These are phyloP conservation scores for Tephrocybe sp. DNA, from an alignment of 768 basidiomycete species.

Conservation along the genomic window DNA sequence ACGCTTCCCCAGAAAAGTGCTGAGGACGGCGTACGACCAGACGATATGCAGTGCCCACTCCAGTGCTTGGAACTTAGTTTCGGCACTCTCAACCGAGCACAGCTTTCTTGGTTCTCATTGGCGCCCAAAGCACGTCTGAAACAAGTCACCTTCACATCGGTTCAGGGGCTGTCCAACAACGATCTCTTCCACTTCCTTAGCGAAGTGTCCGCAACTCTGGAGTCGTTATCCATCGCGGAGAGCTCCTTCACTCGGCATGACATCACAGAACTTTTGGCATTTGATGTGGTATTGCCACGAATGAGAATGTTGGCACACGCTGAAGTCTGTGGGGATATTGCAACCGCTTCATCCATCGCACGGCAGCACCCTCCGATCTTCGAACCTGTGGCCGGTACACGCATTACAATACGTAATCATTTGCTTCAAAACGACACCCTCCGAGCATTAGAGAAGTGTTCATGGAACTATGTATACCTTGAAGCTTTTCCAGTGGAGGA, in stretches of 20 bases:
- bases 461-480: background rate
- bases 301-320: background rate
- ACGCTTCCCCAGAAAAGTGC: too few species aligned
- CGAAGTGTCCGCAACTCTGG: background rate
- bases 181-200: background rate
- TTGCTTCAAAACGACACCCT: background rate
- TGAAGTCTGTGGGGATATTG: background rate
- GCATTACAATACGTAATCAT: too few species aligned
- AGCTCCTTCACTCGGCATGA: background rate
- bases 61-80: background rate
- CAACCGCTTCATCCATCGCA: background rate
- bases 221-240: background rate
- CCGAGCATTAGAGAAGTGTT: background rate
- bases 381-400: too few species aligned
- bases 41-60: background rate
- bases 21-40: too few species aligned
- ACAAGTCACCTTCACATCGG: background rate
- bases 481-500: background rate
- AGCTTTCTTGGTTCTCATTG: background rate
- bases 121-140: background rate
- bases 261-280: background rate
- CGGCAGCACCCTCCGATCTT: too few species aligned
- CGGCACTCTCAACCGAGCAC: background rate
- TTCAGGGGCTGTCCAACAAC: background rate
- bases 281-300: background rate